Conservation (phyloP, 768 basidiomycete species). For the Chlorophyllum brunneum region DNA sequence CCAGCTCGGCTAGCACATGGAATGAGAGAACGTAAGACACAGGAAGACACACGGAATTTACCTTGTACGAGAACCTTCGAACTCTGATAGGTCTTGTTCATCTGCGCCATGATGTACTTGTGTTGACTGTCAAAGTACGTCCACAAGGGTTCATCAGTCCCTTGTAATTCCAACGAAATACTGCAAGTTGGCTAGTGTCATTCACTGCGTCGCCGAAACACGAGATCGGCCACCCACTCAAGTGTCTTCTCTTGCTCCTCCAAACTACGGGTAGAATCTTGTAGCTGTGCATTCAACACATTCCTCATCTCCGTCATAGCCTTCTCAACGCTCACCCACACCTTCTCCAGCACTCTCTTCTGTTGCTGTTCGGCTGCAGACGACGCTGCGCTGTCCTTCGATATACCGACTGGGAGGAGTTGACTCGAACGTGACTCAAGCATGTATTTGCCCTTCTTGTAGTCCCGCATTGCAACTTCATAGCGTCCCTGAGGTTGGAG, state of each 20-base stretch:
- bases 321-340: constrained; percentile 93
- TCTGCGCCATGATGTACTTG: constrained; percentile 73
- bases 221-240: constrained; percentile 54
- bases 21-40: constrained; percentile 14
- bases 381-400: constrained; percentile 51
- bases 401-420: constrained; percentile 63
- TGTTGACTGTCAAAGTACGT: constrained; percentile 94
- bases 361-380: constrained; percentile 69
- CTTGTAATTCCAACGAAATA: constrained; percentile 82
- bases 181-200: constrained; percentile 34
- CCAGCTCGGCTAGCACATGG: constrained; percentile 39
- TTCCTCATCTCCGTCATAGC: constrained; percentile 90
- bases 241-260: constrained; percentile 98
- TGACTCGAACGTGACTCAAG: constrained; percentile 88
- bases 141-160: constrained; percentile 91
- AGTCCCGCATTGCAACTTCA: constrained; percentile 90
- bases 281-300: constrained; percentile 70
- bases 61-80: constrained; percentile 53
- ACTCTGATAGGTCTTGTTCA: constrained; percentile 58
- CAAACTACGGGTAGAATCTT: constrained; percentile 72
- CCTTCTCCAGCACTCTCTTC: constrained; percentile 90
- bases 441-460: constrained; percentile 93
- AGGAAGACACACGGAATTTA: constrained; percentile 22
- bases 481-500: constrained; percentile 72
- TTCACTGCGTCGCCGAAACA: neutral